phyloP scores from a whole-genome alignment of 2,329 filamentous ascomycete species.

The Ascochyta fabae region DNA sequence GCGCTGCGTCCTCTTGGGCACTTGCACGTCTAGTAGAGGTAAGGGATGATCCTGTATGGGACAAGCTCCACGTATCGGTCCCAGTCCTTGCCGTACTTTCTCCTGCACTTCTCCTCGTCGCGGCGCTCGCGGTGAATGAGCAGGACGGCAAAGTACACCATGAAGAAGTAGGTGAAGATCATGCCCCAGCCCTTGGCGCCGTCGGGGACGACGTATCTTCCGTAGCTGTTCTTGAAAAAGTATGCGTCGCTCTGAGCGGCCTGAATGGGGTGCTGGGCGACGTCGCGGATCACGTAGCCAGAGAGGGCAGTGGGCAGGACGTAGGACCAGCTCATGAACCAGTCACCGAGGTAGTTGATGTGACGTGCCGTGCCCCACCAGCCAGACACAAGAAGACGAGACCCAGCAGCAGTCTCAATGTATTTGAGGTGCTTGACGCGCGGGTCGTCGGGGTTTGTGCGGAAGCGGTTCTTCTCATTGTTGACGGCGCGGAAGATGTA shows the following conservation, averaged over 20 bases:
- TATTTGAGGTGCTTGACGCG: constrained; percentile 80
- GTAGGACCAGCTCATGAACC: constrained; percentile 92
- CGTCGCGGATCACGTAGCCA: constrained; percentile 73
- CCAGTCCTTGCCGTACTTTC: constrained; percentile 95
- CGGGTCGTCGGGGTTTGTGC: constrained; percentile 83
- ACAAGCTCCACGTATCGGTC: constrained; percentile 85
- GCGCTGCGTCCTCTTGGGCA: constrained; percentile 26
- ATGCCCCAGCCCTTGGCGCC: constrained; percentile 83
- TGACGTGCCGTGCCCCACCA: constrained; percentile 95
- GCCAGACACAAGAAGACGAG: constrained; percentile 79
- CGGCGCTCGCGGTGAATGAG: constrained; percentile 84
- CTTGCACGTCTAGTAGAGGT: constrained; percentile 68
- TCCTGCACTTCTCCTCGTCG: constrained; percentile 88
- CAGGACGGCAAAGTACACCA: constrained; percentile 87
- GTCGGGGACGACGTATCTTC: constrained; percentile 71
- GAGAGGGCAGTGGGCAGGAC: constrained; percentile 84
- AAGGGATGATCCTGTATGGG: constrained; percentile 81
- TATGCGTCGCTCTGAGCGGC: constrained; percentile 59
- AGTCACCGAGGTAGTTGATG: constrained; percentile 96
- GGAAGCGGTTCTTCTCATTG: constrained; percentile 93
- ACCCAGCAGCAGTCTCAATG: constrained; percentile 83
- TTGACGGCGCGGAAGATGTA: constrained; percentile 93
- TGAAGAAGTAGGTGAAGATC: constrained; percentile 91
- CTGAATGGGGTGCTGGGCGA: constrained; percentile 43
- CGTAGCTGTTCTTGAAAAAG: constrained; percentile 62